These are phyloP conservation scores for Coriaria nepalensis DNA, from an alignment of 306 rosid species.

Conservation along the genomic window DNA sequence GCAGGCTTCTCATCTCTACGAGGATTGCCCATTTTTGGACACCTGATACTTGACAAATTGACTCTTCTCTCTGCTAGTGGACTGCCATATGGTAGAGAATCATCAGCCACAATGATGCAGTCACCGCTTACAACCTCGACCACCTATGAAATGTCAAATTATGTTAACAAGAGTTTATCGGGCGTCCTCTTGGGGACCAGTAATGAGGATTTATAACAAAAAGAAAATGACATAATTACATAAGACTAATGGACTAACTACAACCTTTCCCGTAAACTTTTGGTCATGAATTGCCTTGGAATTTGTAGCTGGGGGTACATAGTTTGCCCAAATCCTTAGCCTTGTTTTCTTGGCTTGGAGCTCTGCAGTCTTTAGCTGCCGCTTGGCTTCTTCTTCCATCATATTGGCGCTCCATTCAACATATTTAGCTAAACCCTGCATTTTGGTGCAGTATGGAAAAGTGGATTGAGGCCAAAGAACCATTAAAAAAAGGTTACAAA, in stretches of 20 bases:
- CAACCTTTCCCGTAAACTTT: constrained; percentile 90
- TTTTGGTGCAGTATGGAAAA: not conserved
- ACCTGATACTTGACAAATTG: constrained; percentile 93
- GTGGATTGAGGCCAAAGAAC: not conserved
- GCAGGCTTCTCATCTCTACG: constrained; percentile 97
- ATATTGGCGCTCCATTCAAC: constrained; percentile 98
- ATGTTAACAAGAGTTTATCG: not conserved
- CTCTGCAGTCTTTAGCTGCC: constrained; percentile 73
- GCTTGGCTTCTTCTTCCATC: constrained; percentile 95
- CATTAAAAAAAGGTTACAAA: too few species aligned
- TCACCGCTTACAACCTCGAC: constrained; percentile 99
- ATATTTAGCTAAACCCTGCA: constrained; percentile 73
- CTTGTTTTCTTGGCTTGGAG: constrained; percentile 77
- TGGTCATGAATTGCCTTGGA: constrained; percentile 97
- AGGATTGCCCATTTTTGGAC: constrained; percentile 95
- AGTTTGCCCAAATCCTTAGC: constrained; percentile 78
- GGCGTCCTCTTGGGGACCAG: too few species aligned
- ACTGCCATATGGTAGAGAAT: constrained; percentile 73
- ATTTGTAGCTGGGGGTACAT: constrained; percentile 76
- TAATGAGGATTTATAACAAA: not conserved
- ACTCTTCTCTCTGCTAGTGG: constrained; percentile 93
- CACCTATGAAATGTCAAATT: constrained; percentile 41
- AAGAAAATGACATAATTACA: not conserved
- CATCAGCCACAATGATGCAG: constrained; percentile 88
- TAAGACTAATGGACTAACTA: constrained; percentile 7